These are phyloP conservation scores for Chlamydomonas reinhardtii DNA, from an alignment of 163 green algal genomes.

Conservation along the genomic window DNA sequence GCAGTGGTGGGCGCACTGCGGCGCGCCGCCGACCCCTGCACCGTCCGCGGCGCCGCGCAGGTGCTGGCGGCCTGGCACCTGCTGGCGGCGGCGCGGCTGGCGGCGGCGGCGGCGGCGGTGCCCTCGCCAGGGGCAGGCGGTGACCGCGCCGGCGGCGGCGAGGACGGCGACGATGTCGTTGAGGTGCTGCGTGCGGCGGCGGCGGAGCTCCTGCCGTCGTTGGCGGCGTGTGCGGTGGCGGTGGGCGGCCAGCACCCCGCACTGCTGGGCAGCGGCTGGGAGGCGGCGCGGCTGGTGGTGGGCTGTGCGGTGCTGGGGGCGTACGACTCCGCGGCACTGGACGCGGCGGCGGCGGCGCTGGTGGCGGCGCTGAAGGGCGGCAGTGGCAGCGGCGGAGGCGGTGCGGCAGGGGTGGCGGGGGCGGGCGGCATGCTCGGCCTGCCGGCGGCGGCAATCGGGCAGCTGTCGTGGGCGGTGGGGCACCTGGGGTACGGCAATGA, in stretches of 20 bases:
- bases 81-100: conserved; percentile 36
- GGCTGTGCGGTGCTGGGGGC: conserved; percentile 32
- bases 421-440: not conserved
- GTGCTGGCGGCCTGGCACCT: conserved; percentile 25
- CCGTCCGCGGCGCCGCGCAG: not conserved
- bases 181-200: not conserved
- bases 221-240: not conserved
- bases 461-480: conserved; percentile 27
- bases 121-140: not conserved
- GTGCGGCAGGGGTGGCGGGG: not conserved
- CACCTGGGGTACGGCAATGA: conserved; percentile 25
- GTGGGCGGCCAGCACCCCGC: not conserved
- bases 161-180: no score
- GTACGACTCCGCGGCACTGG: conserved; percentile 1
- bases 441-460: not conserved
- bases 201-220: not conserved
- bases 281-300: conserved; percentile 4
- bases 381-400: not conserved
- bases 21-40: not conserved
- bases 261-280: not conserved
- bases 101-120: not conserved
- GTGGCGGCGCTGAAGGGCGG: conserved; percentile 11
- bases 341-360: conserved; percentile 12
- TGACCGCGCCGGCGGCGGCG: no score
- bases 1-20: conserved; percentile 14